Conservation (phyloP, 1,284 basidiomycete genomes). For the Sutorius eximius region DNA sequence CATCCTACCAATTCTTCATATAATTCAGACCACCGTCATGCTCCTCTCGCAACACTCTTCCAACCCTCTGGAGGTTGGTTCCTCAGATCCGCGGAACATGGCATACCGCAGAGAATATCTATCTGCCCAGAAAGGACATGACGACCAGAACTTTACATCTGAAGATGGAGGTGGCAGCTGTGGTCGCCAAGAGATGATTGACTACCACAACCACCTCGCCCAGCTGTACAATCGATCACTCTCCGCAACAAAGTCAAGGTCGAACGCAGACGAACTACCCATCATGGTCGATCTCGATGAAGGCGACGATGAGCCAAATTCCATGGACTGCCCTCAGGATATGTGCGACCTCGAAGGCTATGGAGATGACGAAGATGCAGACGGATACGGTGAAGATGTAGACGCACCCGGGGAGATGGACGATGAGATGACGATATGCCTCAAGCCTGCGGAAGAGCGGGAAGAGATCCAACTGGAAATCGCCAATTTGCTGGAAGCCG, state of each 20-base stretch:
- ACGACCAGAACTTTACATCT: conserved; percentile 30
- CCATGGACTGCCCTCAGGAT: conserved; percentile 37
- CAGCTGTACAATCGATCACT: conserved; percentile 29
- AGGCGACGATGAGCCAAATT: conserved; percentile 50
- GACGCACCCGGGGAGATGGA: conserved; percentile 45
- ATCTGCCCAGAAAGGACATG: conserved; percentile 32
- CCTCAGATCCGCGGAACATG: conserved; percentile 60
- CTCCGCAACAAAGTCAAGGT: conserved; percentile 20
- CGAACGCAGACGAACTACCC: conserved; percentile 26
- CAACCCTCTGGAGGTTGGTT: conserved; percentile 69
- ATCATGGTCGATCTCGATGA: conserved; percentile 47
- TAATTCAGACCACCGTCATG: conserved; percentile 27
- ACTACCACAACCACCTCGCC: conserved; percentile 57
- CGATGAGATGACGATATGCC: conserved; percentile 56
- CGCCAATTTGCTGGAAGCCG: conserved; percentile 53
- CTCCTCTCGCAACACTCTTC: conserved; percentile 74
- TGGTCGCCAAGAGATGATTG: conserved; percentile 39
- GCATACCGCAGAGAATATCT: conserved; percentile 44
- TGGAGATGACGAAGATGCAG: conserved; percentile 40
- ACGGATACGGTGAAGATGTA: conserved; percentile 36
- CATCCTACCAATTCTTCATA: not conserved
- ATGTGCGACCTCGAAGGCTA: conserved; percentile 37
- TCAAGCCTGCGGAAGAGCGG: conserved; percentile 68
- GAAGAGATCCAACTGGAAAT: conserved; percentile 81
- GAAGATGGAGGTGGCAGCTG: conserved; percentile 43